Evolutionary conservation across 2,329 filamentous ascomycete species (phyloP), one percentile per base, ranked within the genome.

Genomic region (Elsinoe ampelina): DNA sequence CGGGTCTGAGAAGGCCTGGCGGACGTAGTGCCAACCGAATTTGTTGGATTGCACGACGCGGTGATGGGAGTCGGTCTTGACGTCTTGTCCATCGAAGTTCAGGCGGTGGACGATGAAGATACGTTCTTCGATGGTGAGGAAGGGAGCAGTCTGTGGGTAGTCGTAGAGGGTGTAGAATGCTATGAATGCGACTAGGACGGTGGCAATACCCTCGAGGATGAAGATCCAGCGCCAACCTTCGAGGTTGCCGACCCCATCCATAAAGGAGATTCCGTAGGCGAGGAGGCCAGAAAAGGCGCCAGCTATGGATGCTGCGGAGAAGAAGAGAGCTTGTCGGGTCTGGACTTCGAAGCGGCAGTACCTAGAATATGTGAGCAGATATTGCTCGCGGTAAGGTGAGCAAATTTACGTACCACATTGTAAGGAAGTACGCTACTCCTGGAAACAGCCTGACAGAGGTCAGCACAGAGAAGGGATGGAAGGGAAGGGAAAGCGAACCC

Each of bases 111-210:
- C 57, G 11, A 63, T 57, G 54, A 63, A 63, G 5, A 61, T 60
- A n/a, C 57, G 51, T 36, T 60, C 58, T 22, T 60, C 58, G 11
- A 30, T 35, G 11, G 55, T 41, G 8, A 61, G 58, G 58, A 58
- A 86, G 0, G 65, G 69, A 3, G 82, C 81, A 1, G 70, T 74
- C 6, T 68, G 70, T 1, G 83, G 82, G 59, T 81, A 84, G 65
- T 85, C 82, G 57, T 80, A 70, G 63, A 85, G 80, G 36, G 74
- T 68, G 67, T 75, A 80, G 54, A 61, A 63, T 17, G 62, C 60
- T 7, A 43, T 15, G 63, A 75, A 77, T 45, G 74, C 75, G 43
- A 67, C 61, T 54, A 77, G 60, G 47, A 76, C 71, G 2, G 62
- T 63, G n/a, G 58, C 47, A 22, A 63, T 57, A 20, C 61, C 62